Base-by-base conservation (phyloP, 257 asterid species). In the Rhazya stricta region DNA sequence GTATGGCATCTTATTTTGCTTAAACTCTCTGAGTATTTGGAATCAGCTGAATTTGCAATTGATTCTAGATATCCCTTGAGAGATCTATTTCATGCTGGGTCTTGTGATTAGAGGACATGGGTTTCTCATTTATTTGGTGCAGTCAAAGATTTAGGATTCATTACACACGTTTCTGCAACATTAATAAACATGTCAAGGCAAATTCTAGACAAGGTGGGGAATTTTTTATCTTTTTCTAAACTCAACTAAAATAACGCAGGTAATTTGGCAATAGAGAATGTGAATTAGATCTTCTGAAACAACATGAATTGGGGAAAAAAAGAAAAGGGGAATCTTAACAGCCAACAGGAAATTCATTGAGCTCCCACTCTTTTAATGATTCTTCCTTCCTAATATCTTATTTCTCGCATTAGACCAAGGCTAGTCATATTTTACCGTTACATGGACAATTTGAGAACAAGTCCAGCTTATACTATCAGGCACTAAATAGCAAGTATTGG, bases 1-100 rank as follows among this genome's bases (percentile, higher is more conserved):
- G 99, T 92, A 83, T 48, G 65, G 48, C 39, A 10, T 60, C 34
- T 9, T 16, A 45, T 67, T 36, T 29, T 76, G 34, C 15, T 41
- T 63, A 6, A 4, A 54, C n/a, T 76, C 18, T 39, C 39, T 39
- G 65, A 50, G 48, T 67, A 21, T 21, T 45, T 34, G 48, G 51
- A 45, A 53, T 68, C 48, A 56, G 3, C 7, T 43, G 5, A 30
- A 45, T 76, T 45, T 76, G n/a, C 39, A 29, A 37, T 63, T 69
- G 50, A 71, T 29, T 9, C 25, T 72, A 39, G 61, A 63, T 12
- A 13, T 65, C 41, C 56, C 42, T 23, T 71, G 67, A 13, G 18
- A 21, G 21, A 9, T 19, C 21, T 1, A 53, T 53, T 53, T 53
- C 58, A 19, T 19, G 58, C 58, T 18, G 5, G 58, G 58, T 27